phyloP scores from a whole-genome alignment of 2,329 filamentous ascomycete species.

The Ophiostoma tasmaniense region DNA sequence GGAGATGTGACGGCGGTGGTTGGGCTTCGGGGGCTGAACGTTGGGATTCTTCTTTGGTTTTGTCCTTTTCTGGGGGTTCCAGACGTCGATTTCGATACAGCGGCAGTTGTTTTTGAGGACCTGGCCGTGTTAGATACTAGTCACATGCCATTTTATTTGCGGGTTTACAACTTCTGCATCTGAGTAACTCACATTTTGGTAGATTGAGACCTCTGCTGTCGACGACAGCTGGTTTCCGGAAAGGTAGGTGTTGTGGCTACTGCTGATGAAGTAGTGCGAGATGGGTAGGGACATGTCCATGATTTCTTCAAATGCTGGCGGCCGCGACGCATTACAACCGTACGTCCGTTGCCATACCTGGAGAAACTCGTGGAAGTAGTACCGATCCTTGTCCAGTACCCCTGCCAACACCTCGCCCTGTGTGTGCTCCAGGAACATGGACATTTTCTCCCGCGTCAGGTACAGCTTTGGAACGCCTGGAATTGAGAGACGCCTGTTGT shows the following conservation, averaged over 20 bases:
- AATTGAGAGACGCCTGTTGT: neutral
- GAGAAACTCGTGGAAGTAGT: conserved; percentile 42
- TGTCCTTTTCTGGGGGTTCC: conserved; percentile 56
- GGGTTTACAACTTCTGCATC: neutral
- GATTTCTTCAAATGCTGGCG: conserved; percentile 28
- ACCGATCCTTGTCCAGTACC: conserved; percentile 33
- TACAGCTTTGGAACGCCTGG: neutral
- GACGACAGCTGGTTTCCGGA: conserved; percentile 79
- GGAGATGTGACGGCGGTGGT: conserved; percentile 40
- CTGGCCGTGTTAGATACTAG: conserved; percentile 29
- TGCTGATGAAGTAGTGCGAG: conserved; percentile 88
- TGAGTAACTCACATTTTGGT: conserved; percentile 52
- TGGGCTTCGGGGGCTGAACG: conserved; percentile 15
- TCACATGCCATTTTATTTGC: neutral
- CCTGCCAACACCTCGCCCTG: conserved; percentile 38
- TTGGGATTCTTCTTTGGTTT: conserved; percentile 31
- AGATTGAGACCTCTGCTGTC: conserved; percentile 66
- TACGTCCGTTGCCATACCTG: conserved; percentile 39
- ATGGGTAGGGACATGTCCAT: conserved; percentile 60
- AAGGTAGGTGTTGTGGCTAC: conserved; percentile 90
- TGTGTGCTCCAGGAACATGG: conserved; percentile 39
- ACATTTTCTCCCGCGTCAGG: conserved; percentile 35
- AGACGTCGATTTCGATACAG: conserved; percentile 92
- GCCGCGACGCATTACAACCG: conserved; percentile 35
- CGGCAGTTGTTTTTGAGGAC: conserved; percentile 70